Base-by-base conservation (phyloP, 1,284 basidiomycete genomes). In the Ceratobasidium sp. region DNA sequence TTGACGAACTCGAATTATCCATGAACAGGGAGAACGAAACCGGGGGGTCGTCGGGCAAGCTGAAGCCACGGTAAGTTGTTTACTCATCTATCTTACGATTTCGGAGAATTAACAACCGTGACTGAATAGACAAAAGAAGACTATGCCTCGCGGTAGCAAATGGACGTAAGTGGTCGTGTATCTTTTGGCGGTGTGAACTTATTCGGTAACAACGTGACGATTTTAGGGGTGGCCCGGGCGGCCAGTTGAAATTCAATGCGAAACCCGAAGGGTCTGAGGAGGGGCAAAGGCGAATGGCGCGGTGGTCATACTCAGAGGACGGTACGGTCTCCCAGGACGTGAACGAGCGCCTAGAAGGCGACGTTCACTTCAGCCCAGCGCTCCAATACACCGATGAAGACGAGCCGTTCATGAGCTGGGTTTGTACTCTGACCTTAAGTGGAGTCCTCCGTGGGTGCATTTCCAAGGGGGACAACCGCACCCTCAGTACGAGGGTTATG, bases 271-370 rank as follows among this genome's bases (percentile, higher is more conserved):
- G 31, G 22, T 19, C 1, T 7, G 19, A 41, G 11, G 33, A 59
- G 33, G 22, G 17, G 19, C 11, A 11, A 11, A 17, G 31, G 29
- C 17, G 29, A 29, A 15, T 29, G 57, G 11, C 57, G 1, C 33
- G 33, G n/a, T 59, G 57, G 57, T 59, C 57, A n/a, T 59, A 59
- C 57, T 59, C 57, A 4, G 57, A 59, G 33, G 57, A 59, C 33
- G 57, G 57, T 8, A 4, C 19, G 5, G 31, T 7, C 24, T 59
- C 17, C 8, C 31, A 33, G 14, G 22, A 36, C 57, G 19, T 41
- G n/a, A 15, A 59, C 17, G 57, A 59, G 57, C 27, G 57, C 27
- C 1, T 36, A 3, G 57, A 59, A 29, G 57, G 57, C 31, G 57
- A 59, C 17, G 56, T 57, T 8, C 57, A 59, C 19, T 59, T 59